Conservation (phyloP, 306 rosid species). For the Malus sylvestris region DNA sequence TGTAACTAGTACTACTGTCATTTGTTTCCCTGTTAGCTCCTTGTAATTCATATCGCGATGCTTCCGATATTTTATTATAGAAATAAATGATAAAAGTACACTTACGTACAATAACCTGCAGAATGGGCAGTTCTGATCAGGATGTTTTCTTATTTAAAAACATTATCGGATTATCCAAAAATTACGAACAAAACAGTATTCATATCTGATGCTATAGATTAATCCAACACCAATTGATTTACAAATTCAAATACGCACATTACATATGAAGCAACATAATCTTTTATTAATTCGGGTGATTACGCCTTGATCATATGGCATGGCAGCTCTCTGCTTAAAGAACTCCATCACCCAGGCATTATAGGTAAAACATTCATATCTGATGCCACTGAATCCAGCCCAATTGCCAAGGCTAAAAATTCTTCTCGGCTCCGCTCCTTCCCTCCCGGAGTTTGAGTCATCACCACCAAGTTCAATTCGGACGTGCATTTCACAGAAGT, state of each 20-base stretch:
- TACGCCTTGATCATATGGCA: background rate
- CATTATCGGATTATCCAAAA: too few relatives aligned
- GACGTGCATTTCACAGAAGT: background rate
- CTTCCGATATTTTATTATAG: background rate
- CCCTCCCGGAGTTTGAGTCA: slow-evolving; percentile 1
- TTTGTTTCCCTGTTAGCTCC: slow-evolving; percentile 9
- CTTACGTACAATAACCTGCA: background rate
- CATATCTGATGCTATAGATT: too few relatives aligned
- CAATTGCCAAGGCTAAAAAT: slow-evolving; percentile 13
- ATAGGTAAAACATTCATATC: background rate
- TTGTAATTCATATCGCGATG: background rate
- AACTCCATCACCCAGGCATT: slow-evolving; percentile 45
- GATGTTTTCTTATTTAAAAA: too few relatives aligned
- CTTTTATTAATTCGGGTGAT: background rate
- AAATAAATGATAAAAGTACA: background rate
- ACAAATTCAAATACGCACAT: too few relatives aligned
- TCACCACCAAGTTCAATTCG: background rate
- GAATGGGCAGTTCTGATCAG: too few relatives aligned
- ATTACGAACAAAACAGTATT: too few relatives aligned
- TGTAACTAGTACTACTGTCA: slow-evolving; percentile 24
- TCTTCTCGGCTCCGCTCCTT: slow-evolving; percentile 14
- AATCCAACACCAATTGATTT: too few relatives aligned
- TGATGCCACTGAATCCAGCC: slow-evolving; percentile 19
- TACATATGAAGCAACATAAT: background rate
- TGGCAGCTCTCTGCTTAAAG: slow-evolving; percentile 17